Percentiles rank a stretch among this genome's conserved stretches.
These are phyloP conservation scores for Syzygium oleosum DNA, from an alignment of 345 rosid species.

Conservation along the genomic window DNA sequence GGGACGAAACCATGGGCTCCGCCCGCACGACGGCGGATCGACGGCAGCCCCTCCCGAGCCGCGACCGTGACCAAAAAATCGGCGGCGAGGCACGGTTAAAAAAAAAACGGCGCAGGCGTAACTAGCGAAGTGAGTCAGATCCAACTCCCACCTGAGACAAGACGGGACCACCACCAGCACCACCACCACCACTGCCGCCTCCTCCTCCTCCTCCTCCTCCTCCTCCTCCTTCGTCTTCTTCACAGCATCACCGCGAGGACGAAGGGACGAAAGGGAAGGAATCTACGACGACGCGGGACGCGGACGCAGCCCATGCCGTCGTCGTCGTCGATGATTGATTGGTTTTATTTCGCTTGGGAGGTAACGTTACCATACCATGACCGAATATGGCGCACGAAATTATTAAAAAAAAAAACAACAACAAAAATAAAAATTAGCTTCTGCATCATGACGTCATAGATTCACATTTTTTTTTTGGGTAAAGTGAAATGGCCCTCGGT, in stretches of 20 bases:
- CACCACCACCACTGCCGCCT: background rate
- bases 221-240: background rate
- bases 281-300: background rate
- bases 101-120: background rate
- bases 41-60: background rate
- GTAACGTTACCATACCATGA: background rate
- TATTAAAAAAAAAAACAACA: background rate
- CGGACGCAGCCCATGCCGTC: background rate
- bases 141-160: background rate
- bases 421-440: background rate
- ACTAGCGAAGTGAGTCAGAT: background rate
- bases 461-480: background rate
- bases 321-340: background rate
- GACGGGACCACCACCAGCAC: background rate
- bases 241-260: background rate
- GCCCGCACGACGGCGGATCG: background rate
- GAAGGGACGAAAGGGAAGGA: background rate
- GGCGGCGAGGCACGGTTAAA: background rate
- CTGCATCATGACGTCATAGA: background rate
- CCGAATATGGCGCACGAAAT: background rate
- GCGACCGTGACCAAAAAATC: background rate
- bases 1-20: background rate
- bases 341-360: background rate
- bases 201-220: background rate
- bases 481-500: background rate